phyloP scores from a whole-genome alignment of 176 grass and related monocot species.

The Bothriochloa decipiens region DNA sequence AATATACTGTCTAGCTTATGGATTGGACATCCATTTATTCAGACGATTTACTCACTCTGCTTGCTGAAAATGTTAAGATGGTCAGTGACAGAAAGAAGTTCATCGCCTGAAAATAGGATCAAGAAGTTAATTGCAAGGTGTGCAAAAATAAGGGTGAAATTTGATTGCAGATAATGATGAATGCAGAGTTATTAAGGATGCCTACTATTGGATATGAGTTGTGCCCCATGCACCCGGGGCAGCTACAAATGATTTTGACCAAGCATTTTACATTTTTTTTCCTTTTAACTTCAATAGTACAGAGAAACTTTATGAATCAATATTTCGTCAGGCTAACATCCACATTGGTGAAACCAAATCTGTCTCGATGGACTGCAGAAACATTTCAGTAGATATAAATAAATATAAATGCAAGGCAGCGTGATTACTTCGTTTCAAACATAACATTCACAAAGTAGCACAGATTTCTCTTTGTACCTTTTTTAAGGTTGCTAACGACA shows the following conservation, averaged over 20 bases:
- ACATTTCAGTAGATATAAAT: too few relatives aligned
- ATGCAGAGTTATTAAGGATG: neutral
- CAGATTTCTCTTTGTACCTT: neutral
- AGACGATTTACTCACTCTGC: constrained; percentile 40
- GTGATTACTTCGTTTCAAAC: too few relatives aligned
- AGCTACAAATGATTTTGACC: neutral
- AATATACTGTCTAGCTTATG: neutral
- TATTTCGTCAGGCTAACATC: neutral
- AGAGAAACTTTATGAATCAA: neutral
- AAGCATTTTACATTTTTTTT: neutral
- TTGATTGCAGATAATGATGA: neutral
- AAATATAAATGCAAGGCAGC: too few relatives aligned
- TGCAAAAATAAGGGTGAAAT: neutral
- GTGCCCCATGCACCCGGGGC: neutral
- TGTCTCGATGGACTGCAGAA: too few relatives aligned
- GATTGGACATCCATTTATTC: neutral
- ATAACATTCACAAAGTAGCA: neutral
- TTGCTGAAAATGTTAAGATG: constrained; percentile 45
- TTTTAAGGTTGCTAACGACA: neutral
- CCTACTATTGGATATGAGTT: neutral
- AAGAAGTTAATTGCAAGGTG: neutral
- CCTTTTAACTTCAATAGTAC: neutral
- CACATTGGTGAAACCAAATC: neutral
- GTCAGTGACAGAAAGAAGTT: constrained; percentile 46
- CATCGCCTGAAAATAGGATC: constrained; percentile 41